phyloP scores from a whole-genome alignment of 2,329 filamentous ascomycete species.

The Alternaria metachromatica region DNA sequence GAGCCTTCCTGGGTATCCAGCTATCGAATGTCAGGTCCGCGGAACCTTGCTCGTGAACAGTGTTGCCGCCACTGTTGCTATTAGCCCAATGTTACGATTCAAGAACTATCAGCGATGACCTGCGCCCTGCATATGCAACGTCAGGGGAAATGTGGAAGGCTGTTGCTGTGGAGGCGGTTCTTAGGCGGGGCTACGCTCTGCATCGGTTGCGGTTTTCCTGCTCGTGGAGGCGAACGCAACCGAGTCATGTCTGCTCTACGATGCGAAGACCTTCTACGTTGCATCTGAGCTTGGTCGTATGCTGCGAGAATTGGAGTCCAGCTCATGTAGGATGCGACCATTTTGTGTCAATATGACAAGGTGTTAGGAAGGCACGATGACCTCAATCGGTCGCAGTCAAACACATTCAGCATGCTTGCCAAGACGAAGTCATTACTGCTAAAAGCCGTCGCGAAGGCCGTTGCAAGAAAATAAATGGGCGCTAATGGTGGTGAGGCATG shows the following conservation, averaged over 20 bases:
- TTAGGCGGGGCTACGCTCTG: not conserved
- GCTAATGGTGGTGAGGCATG: not conserved
- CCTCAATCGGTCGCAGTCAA: not conserved
- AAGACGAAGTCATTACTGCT: not conserved
- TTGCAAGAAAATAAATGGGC: not conserved
- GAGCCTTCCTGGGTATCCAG: not conserved
- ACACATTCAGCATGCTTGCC: not conserved
- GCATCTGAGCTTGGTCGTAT: not conserved
- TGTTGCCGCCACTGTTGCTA: not conserved
- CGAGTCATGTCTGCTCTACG: not conserved
- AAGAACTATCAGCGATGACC: not conserved
- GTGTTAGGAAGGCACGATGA: not conserved
- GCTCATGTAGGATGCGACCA: not conserved
- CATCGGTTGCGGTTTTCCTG: slow-evolving; percentile 9
- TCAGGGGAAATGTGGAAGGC: not conserved
- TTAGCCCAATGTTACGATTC: not conserved
- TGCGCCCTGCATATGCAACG: not conserved
- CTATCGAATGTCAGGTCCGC: not conserved
- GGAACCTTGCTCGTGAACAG: not conserved
- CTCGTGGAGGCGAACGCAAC: not conserved
- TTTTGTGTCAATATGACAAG: not conserved
- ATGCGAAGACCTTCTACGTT: not conserved
- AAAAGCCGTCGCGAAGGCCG: not conserved
- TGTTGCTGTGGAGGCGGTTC: not conserved
- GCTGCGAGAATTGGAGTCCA: not conserved